Evolutionary conservation across 2,329 filamentous ascomycete species (phyloP).

Genomic region (Alternaria triticimaculans): DNA sequence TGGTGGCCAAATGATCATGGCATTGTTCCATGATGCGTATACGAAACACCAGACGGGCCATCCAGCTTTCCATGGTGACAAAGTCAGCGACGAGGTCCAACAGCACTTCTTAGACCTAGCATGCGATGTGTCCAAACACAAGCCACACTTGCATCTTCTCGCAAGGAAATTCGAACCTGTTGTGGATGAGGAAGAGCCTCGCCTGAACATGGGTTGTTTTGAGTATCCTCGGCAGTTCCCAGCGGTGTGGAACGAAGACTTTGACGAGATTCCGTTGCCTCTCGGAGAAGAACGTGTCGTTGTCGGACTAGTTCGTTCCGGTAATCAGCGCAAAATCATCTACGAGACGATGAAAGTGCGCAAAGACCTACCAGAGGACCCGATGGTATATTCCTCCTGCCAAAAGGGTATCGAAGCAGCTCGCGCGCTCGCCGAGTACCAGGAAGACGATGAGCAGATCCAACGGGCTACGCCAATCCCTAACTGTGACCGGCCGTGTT

Average conservation of each 20-base stretch:
- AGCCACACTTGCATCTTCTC: neutral
- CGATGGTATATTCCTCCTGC: neutral
- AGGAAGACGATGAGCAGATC: neutral
- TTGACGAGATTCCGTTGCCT: neutral
- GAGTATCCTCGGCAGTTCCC: neutral
- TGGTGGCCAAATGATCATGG: neutral
- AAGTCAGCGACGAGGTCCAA: neutral
- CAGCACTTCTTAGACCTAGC: neutral
- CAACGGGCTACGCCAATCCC: neutral
- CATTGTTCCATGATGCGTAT: neutral
- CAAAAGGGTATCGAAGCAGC: neutral
- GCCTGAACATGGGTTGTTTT: neutral
- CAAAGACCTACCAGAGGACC: neutral
- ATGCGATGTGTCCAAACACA: neutral
- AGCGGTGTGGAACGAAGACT: neutral
- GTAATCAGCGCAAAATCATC: neutral
- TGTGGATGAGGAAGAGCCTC: neutral
- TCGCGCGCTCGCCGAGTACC: neutral
- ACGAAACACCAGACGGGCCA: rapidly evolving
- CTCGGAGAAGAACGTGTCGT: neutral
- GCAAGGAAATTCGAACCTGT: neutral
- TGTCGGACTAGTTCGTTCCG: neutral
- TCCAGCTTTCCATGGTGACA: neutral
- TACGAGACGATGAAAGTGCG: neutral
- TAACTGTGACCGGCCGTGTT: neutral